phyloP scores from a whole-genome alignment of 805 yeast species.

The Lipomyces chichibuensis region DNA sequence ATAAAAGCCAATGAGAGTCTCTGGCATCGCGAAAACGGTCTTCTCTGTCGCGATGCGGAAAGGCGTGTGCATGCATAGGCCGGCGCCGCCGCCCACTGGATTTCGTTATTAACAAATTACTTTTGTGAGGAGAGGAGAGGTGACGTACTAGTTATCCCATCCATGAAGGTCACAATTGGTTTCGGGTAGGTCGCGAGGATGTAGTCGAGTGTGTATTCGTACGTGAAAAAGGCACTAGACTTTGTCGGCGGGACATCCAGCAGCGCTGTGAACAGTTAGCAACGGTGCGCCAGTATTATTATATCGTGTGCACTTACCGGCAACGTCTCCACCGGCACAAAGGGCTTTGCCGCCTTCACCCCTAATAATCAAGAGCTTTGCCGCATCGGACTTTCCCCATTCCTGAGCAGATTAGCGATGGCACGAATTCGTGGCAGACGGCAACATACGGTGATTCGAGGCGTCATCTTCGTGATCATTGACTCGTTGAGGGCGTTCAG shows the following conservation, averaged over 20 bases:
- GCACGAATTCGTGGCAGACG: neutral
- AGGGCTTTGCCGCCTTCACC: slow-evolving; percentile 67
- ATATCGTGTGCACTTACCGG: slow-evolving; percentile 18
- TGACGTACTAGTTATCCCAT: slow-evolving; percentile 70
- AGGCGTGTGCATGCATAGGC: slow-evolving; percentile 85
- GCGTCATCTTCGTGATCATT: slow-evolving; percentile 73
- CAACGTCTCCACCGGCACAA: slow-evolving; percentile 97
- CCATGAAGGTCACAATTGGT: slow-evolving; percentile 82
- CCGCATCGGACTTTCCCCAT: slow-evolving; percentile 57
- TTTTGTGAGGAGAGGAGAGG: neutral
- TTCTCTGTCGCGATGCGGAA: slow-evolving; percentile 92
- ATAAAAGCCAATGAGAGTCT: slow-evolving; percentile 92
- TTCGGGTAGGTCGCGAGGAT: slow-evolving; percentile 78
- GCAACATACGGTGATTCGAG: slow-evolving; percentile 53
- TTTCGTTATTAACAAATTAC: neutral
- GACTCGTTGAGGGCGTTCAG: slow-evolving; percentile 79
- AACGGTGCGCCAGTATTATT: neutral
- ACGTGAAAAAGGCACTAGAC: slow-evolving; percentile 63
- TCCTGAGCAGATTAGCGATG: slow-evolving; percentile 8
- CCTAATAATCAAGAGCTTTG: slow-evolving; percentile 67
- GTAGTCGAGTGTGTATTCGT: slow-evolving; percentile 81
- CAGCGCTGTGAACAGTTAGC: slow-evolving; percentile 46
- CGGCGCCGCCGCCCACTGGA: slow-evolving; percentile 95
- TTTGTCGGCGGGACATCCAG: slow-evolving; percentile 54
- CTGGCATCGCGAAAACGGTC: slow-evolving; percentile 96